Evolutionary conservation across 257 asterid species (phyloP).

Genomic region (Przewalskia tangutica): DNA sequence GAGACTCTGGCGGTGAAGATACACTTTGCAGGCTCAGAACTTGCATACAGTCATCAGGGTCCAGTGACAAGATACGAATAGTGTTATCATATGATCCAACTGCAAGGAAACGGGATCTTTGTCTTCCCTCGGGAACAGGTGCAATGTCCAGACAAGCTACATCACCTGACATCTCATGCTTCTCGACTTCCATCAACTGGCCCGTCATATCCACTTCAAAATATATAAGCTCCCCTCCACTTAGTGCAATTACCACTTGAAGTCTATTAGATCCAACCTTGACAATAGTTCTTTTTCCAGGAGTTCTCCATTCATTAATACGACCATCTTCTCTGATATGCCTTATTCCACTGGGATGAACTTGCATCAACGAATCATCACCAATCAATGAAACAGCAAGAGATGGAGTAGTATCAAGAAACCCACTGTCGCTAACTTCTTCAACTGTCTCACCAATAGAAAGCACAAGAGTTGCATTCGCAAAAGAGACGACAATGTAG

Average conservation of each 20-base stretch:
- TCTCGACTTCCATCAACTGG: slow-evolving; percentile 97
- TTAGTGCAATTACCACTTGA: slow-evolving; percentile 97
- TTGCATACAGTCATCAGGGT: slow-evolving; percentile 98
- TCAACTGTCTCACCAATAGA: slow-evolving; percentile 99
- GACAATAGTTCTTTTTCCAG: slow-evolving; percentile 96
- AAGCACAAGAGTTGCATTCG: slow-evolving; percentile 97
- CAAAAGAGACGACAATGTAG: slow-evolving; percentile 91
- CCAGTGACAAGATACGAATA: slow-evolving; percentile 82
- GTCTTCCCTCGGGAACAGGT: slow-evolving; percentile 99
- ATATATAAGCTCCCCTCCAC: slow-evolving; percentile 96
- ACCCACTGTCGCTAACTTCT: slow-evolving; percentile 99
- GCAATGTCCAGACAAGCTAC: slow-evolving; percentile 98
- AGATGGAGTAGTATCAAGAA: slow-evolving; percentile 94
- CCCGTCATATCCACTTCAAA: slow-evolving; percentile 98
- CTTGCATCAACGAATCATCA: slow-evolving; percentile 99
- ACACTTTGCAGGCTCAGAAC: slow-evolving; percentile 91
- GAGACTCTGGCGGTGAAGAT: slow-evolving; percentile 95
- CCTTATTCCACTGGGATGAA: slow-evolving; percentile 96
- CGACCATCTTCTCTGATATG: slow-evolving; percentile 99
- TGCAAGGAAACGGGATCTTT: slow-evolving; percentile 94
- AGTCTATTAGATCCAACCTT: slow-evolving; percentile 95
- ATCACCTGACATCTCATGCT: slow-evolving; percentile 99
- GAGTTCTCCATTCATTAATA: slow-evolving; percentile 98
- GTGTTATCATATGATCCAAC: slow-evolving; percentile 98
- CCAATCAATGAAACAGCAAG: slow-evolving; percentile 95